Evolutionary conservation across 306 rosid genomes (phyloP).

Genomic region (Rubus idaeus): DNA sequence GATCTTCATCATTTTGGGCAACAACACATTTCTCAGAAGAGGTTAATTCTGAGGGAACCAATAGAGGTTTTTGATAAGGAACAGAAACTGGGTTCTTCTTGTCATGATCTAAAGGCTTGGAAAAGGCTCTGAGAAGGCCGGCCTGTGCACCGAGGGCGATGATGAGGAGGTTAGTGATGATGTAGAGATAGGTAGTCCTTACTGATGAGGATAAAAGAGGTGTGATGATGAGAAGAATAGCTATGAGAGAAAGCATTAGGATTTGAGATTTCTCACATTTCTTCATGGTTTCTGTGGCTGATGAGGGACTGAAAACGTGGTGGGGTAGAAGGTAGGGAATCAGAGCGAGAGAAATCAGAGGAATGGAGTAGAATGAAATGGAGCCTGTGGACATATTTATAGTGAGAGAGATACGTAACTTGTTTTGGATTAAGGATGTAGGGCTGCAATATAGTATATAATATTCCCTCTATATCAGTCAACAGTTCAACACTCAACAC

Average conservation of each 20-base stretch:
- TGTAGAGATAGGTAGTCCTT: slow-evolving; percentile 55
- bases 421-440: not conserved
- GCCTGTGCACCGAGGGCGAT: slow-evolving; percentile 75
- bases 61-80: slow-evolving; percentile 16
- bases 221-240: slow-evolving; percentile 57
- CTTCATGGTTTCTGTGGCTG: slow-evolving; percentile 36
- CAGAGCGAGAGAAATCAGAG: slow-evolving; percentile 8
- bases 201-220: slow-evolving; percentile 63
- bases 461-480: not conserved
- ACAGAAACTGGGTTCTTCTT: slow-evolving; percentile 21
- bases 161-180: slow-evolving; percentile 62
- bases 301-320: slow-evolving; percentile 10
- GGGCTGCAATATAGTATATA: slow-evolving; percentile 4
- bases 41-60: slow-evolving; percentile 17
- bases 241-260: slow-evolving; percentile 42
- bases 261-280: slow-evolving; percentile 52
- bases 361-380: slow-evolving; percentile 25
- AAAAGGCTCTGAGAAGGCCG: slow-evolving; percentile 56
- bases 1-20: not conserved
- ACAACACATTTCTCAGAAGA: slow-evolving; percentile 19
- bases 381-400: slow-evolving; percentile 37
- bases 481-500: no score
- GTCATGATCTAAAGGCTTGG: slow-evolving; percentile 46
- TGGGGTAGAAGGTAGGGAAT: slow-evolving; percentile 6
- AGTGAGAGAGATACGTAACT: slow-evolving; percentile 5